phyloP scores from a whole-genome alignment of 495 filamentous ascomycete genomes.

The Neurospora sp. region DNA sequence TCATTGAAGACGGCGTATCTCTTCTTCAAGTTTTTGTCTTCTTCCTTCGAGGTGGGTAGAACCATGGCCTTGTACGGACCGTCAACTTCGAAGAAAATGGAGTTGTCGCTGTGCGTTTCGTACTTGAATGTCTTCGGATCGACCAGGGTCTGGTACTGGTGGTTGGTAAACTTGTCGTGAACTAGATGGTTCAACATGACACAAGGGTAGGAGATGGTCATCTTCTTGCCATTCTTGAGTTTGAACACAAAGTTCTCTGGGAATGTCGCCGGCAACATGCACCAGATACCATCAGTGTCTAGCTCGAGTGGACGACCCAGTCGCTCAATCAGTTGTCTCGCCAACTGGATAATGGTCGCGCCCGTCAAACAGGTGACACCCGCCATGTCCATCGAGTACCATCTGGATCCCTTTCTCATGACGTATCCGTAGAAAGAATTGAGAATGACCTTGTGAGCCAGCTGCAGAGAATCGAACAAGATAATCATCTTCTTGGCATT shows the following conservation, averaged over 20 bases:
- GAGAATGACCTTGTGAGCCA: conserved; percentile 97
- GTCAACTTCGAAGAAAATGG: conserved; percentile 99
- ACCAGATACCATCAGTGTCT: conserved; percentile 99
- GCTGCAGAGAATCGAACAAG: conserved; percentile 88
- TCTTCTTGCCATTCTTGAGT: conserved; percentile 87
- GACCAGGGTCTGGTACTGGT: conserved; percentile 86
- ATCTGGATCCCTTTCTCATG: conserved; percentile 96
- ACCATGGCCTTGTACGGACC: conserved; percentile 98
- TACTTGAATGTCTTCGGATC: conserved; percentile 78
- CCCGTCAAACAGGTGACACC: conserved; percentile 97
- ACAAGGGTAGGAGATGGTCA: conserved; percentile 92
- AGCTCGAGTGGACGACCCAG: conserved; percentile 90
- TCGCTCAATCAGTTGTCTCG: conserved; percentile 84
- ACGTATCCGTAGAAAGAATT: conserved; percentile 99
- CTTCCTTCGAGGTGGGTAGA: conserved; percentile 92
- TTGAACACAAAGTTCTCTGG: conserved; percentile 95
- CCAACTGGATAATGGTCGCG: conserved; percentile 96
- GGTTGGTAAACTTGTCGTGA: conserved; percentile 88
- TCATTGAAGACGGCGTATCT: conserved; percentile 98
- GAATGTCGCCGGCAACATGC: conserved; percentile 94
- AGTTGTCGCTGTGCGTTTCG: conserved; percentile 93
- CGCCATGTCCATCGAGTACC: conserved; percentile 99
- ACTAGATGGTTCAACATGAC: conserved; percentile 99
- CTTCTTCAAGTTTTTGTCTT: conserved; percentile 99
- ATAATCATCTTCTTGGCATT: conserved; percentile 98